Percentiles rank a stretch among this genome's conserved stretches.
Conservation (phyloP, 106 monocot genomes). For the Platanthera zijinensis region DNA sequence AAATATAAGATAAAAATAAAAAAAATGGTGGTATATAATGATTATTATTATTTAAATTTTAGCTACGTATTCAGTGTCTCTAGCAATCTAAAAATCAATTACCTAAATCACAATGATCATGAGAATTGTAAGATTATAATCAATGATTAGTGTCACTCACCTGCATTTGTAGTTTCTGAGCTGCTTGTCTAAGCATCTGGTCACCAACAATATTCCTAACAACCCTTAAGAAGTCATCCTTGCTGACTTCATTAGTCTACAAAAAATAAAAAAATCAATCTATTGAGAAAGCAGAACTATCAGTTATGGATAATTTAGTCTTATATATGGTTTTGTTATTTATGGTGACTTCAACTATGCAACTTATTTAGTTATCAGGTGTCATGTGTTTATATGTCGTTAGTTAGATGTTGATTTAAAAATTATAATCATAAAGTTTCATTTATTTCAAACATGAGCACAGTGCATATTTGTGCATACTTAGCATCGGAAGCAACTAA, state of each 20-base stretch:
- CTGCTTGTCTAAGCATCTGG: conserved; percentile 92
- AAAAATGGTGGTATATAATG: neutral
- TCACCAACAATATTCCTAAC: conserved; percentile 96
- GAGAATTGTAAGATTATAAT: neutral
- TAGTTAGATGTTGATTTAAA: too few relatives aligned
- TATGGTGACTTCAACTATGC: too few relatives aligned
- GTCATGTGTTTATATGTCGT: too few relatives aligned
- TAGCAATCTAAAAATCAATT: neutral
- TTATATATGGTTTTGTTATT: too few relatives aligned
- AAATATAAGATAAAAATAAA: conserved; percentile 3
- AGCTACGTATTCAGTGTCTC: neutral
- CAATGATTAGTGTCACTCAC: conserved; percentile 19
- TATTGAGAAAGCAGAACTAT: neutral
- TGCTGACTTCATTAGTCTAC: conserved; percentile 86
- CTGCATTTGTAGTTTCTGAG: conserved; percentile 74
- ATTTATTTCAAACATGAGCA: neutral
- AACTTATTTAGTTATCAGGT: too few relatives aligned
- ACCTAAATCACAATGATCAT: neutral
- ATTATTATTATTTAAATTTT: neutral
- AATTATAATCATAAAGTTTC: too few relatives aligned
- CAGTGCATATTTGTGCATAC: too few relatives aligned
- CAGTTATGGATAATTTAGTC: neutral
- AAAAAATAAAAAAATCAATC: neutral
- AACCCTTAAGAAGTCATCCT: conserved; percentile 84
- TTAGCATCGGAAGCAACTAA: neutral